A percentile compares a stretch with the other conserved stretches of the same genome.
Conservation (phyloP, 169 alveolate genomes). For the Theileria equi region DNA sequence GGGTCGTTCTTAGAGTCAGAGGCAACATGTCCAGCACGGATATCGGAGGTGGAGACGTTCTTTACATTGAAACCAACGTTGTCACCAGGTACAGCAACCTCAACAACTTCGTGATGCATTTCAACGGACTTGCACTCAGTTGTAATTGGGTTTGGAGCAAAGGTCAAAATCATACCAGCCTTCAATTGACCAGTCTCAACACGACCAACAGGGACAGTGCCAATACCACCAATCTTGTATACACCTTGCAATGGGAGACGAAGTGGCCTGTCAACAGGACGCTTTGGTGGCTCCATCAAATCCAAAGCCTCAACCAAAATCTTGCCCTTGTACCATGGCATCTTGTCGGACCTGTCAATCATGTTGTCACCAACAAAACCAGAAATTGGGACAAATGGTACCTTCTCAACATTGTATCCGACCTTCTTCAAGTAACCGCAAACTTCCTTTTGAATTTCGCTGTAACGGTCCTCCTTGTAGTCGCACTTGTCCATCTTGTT, state of each 20-base stretch:
- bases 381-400: constrained; percentile 96
- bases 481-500: constrained; percentile 98
- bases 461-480: constrained; percentile 93
- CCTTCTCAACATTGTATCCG: constrained; percentile 95
- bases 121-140: constrained; percentile 97
- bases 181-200: constrained; percentile 96
- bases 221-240: constrained; percentile 98
- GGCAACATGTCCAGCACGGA: constrained; percentile 94
- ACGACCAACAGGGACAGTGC: constrained; percentile 99
- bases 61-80: constrained; percentile 96
- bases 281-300: constrained; percentile 93
- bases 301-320: constrained; percentile 95
- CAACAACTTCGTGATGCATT: constrained; percentile 96
- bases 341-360: constrained; percentile 91
- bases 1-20: constrained; percentile 96
- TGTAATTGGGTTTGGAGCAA: constrained; percentile 93
- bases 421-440: constrained; percentile 91
- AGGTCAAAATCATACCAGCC: constrained; percentile 79
- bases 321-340: constrained; percentile 98
- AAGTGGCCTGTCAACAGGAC: constrained; percentile 95
- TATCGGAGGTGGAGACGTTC: constrained; percentile 93
- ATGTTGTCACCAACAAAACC: constrained; percentile 98
- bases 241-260: constrained; percentile 97
- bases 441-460: constrained; percentile 95
- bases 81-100: constrained; percentile 97